Conservation (phyloP, 2,329 filamentous ascomycete species). For the Verticillium klebahnii region DNA sequence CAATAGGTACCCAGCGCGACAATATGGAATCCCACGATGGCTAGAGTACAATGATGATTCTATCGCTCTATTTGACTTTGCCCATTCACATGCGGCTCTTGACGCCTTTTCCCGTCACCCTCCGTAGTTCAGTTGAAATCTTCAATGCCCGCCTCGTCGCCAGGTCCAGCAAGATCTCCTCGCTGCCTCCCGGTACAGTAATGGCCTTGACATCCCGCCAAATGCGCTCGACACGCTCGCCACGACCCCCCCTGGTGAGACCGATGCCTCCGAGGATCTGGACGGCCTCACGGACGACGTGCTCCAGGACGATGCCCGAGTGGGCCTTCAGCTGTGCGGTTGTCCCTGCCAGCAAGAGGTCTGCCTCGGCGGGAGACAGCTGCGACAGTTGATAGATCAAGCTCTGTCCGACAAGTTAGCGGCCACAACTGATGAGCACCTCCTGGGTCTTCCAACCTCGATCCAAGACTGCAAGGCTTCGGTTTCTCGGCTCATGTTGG, state of each 20-base stretch:
- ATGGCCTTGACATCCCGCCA: slow-evolving; percentile 13
- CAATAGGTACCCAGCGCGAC: background rate
- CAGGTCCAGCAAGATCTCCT: slow-evolving; percentile 14
- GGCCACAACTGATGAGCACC: too few species aligned
- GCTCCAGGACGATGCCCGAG: slow-evolving; percentile 11
- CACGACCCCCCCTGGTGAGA: slow-evolving; percentile 12
- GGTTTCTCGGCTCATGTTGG: slow-evolving; percentile 12
- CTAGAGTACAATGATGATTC: too few species aligned
- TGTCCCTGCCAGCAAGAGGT: slow-evolving; percentile 20
- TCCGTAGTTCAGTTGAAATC: background rate
- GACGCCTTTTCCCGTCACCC: background rate
- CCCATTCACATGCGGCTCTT: background rate
- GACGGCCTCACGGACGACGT: slow-evolving; percentile 11
- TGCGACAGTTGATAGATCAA: slow-evolving; percentile 39
- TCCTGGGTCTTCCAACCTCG: slow-evolving; percentile 3
- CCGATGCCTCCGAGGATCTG: slow-evolving; percentile 14
- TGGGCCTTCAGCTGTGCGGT: slow-evolving; percentile 14
- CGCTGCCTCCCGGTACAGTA: slow-evolving; percentile 12
- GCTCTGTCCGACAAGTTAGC: slow-evolving; percentile 1
- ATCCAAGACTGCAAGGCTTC: slow-evolving; percentile 14
- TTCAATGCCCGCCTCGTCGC: slow-evolving; percentile 9
- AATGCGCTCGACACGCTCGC: slow-evolving; percentile 12
- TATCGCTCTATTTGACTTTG: background rate
- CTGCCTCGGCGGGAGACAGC: slow-evolving; percentile 7
- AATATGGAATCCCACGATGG: background rate